Conservation (phyloP, 2,329 filamentous ascomycete genomes). For the Dactylonectria macrodidyma region DNA sequence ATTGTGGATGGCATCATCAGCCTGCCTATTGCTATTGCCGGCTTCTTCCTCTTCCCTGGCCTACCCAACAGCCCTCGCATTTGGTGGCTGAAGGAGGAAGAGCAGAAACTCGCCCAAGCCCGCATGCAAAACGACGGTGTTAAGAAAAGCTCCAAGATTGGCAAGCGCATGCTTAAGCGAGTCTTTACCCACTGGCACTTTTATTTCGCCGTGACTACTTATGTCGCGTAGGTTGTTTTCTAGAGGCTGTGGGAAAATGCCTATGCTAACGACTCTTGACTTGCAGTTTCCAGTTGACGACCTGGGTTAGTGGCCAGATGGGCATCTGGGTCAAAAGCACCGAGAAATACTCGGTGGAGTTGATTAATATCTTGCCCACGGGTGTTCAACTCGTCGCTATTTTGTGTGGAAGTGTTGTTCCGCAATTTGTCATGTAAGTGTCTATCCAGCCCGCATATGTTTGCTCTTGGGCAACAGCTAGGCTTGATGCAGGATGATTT, state of each 20-base stretch:
- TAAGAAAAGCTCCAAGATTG: constrained; percentile 41
- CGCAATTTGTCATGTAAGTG: constrained; percentile 36
- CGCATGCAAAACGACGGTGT: constrained; percentile 45
- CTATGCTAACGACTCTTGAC: not conserved
- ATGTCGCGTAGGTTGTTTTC: constrained; percentile 36
- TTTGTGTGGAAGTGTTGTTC: constrained; percentile 43
- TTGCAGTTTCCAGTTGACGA: constrained; percentile 39
- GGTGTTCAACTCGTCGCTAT: constrained; percentile 48
- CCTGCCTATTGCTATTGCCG: constrained; percentile 46
- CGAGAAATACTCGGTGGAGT: constrained; percentile 39
- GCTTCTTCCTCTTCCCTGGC: constrained; percentile 49
- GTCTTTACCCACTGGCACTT: constrained; percentile 48
- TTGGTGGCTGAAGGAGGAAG: constrained; percentile 46
- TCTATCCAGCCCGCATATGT: not conserved
- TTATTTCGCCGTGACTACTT: constrained; percentile 44
- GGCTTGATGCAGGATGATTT: not conserved
- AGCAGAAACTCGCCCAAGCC: constrained; percentile 44
- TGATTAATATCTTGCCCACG: constrained; percentile 46
- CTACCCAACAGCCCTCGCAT: constrained; percentile 42
- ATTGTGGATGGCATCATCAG: constrained; percentile 54
- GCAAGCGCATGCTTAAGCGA: constrained; percentile 45
- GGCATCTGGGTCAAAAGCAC: constrained; percentile 44
- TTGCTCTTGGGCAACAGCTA: not conserved
- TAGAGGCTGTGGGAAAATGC: too few species aligned
- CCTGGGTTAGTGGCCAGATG: constrained; percentile 46